Base-by-base conservation (phyloP, 2,329 filamentous ascomycete species). In the Claviceps purpurea region DNA sequence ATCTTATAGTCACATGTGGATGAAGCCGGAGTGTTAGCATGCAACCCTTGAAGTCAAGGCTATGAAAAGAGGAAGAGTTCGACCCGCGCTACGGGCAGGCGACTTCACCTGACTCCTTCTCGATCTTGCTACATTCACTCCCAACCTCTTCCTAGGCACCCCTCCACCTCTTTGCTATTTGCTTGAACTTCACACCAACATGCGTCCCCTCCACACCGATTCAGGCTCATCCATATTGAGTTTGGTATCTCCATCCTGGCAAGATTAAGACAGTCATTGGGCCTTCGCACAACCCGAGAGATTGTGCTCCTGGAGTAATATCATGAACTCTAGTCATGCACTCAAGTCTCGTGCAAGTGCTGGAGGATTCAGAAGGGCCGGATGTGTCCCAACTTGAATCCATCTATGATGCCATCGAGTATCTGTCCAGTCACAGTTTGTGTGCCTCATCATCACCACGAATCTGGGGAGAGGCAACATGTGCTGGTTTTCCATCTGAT, bases 311-410 rank as follows among this genome's bases (percentile, higher is more conserved):
- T 11, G 34, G 8, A 18, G 6, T 37, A 7, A 39, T 22, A 39
- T n/a, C 24, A 26, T 34, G 7, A 38, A 24, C 11, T 39, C 44
- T 20, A 40, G 53, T 54, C 50, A 54, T 52, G 50, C 50, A 37
- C 38, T 48, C 53, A 48, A 45, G 45, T 50, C 53, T 49, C 50
- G 53, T 55, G 53, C 48, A 51, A 52, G 50, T 49, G 40, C 45
- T 41, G 20, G 43, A 51, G 48, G 39, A n/a, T 37, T 47, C 42
- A 50, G 40, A 42, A 45, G 40, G 50, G 42, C 50, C 47, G 38
- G 46, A 48, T 54, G 34, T 37, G 14, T 46, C 30, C 38, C 50
- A 14, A 47, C 14, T 8, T 47, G 47, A 22, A 20, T 51, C 46
- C 34, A 45, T 49, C 38, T 11, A 49, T 44, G 42, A 43, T 20